Base-by-base conservation (phyloP, 2,329 filamentous ascomycete species). In the Aspergillus udagawae region DNA sequence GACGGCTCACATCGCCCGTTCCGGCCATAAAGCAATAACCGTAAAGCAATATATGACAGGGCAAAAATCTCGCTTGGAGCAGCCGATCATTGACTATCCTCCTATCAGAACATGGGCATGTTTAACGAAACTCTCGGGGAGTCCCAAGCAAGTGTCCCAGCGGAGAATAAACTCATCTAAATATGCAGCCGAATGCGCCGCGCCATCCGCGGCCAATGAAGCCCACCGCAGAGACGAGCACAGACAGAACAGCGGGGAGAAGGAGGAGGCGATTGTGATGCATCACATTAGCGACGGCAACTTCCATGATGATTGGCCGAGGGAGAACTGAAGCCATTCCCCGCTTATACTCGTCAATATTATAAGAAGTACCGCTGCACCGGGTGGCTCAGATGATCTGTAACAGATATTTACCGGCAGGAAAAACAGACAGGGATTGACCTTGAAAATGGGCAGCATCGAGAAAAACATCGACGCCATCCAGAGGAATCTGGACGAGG, bases 401-500 rank as follows among this genome's bases (percentile, higher is more conserved):
- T 38, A 6, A 17, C 32, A 17, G 17, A 38, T 32, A 5, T 7
- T 17, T 38, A n/a, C n/a, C n/a, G n/a, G 32, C 32, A 38, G 29
- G 2, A 4, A 14, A 32, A 9, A 7, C 28, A 28, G 4, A 32
- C 12, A 38, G 23, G 5, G 27, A 49, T 49, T n/a, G 47, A 49
- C 8, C 23, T 25, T 9, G 12, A 23, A 49, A 27, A 51, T 55
- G 53, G 53, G 53, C n/a, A 55, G 47, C 27, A 55, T 51, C 23
- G 45, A 7, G 29, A 51, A 28, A 14, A 55, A 38, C 2, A 25
- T 29, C 6, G 55, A 58, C 17, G 23, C 44, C 2, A 55, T 60
- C 27, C 47, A 60, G 27, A 45, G 54, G 10, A 23, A 48, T 20
- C 42, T 60, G 23, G 56, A 58, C 14, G 49, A 59, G 23, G 53